Base-by-base conservation (phyloP, 169 alveolate genomes). In the Eimeria acervulina region DNA sequence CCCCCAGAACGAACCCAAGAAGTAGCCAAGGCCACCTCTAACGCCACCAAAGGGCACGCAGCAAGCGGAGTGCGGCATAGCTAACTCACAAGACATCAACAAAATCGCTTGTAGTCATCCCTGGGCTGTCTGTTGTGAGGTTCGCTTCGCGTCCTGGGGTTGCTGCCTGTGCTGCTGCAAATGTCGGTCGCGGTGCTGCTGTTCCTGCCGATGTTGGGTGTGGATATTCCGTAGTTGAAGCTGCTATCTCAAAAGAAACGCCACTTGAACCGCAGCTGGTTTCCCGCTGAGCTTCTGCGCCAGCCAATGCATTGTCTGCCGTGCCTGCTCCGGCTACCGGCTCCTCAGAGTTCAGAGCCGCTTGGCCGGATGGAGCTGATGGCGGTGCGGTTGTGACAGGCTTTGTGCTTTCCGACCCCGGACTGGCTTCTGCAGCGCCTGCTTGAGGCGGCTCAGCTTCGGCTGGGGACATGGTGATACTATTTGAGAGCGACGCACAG, bases 381-480 rank as follows among this genome's bases (percentile, higher is more conserved):
- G 90, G 15, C n/a, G 8, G 28, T 59, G 19, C 3, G 21, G 51
- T 23, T 81, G 51, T 47, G 1, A 21, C 74, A 8, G 42, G 44
- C 3, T 52, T 52, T 81, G 90, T 47, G n/a, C 44, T 72, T 47
- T 28, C 90, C 31, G 90, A 8, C 88, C 42, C 88, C 19, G 61
- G 88, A 42, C 42, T 78, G 63, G 8, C 88, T 21, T 42, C 72
- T 81, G 90, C 90, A n/a, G 12, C 47, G 44, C 74, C 90, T 47
- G 90, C 90, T 36, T 33, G 74, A 52, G 66, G 44, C 38, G 90
- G 51, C 61, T 81, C 72, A 15, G 90, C 90, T 38, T 52, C 90
- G 7, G 66, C 66, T 47, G 90, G 70, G 90, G 33, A 44, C 90
- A 81, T 81, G 33, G 23, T 52, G 66, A 40, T 12, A 13, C 68